Base-by-base conservation (phyloP, 2,329 filamentous ascomycete species). In the Fusarium sp. region DNA sequence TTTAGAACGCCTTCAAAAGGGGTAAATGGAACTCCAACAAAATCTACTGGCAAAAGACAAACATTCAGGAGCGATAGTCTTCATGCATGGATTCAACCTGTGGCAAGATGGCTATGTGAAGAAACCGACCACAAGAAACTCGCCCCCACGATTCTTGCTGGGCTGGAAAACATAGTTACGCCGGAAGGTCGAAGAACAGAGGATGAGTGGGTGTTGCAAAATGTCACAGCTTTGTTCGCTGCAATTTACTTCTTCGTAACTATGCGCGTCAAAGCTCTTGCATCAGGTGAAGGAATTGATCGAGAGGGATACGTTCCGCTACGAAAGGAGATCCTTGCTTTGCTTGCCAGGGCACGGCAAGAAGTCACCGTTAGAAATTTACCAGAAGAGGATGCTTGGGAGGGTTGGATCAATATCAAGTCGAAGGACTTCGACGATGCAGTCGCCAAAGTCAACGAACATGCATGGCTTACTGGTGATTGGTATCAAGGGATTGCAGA, bases 91-190 rank as follows among this genome's bases (percentile, higher is more conserved):
- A 83, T 91, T n/a, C 88, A 89, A 74, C 87, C 90, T 1, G 85
- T 87, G 1, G 88, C 93, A 10, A 86, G 91, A 26, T 85, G 85
- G 60, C 78, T 97, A 12, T 80, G 91, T 76, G 84, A 84, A 38
- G 84, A 86, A 26, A 83, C 93, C 11, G 83, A 84, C 1, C 87
- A 89, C 1, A 84, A 86, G 8, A 83, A 82, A 6, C 85, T 94
- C 4, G 88, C 88, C 1, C 91, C 91, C 1, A 92, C 93, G 55
- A 86, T 97, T 1, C 87, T 92, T 49, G 90, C 92, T 0, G 93
- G 92, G 1, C 84, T 94, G 52, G 90, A 91, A 82, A 80, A 82
- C 18, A 84, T 88, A 49, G 72, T 83, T 12, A 76, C 77, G 2
- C 82, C 83, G 0, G 77, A 77, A 13, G 83, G 84, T n/a, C 76